Conservation (phyloP, 2,329 filamentous ascomycete species). For the Cercospora citrullina region DNA sequence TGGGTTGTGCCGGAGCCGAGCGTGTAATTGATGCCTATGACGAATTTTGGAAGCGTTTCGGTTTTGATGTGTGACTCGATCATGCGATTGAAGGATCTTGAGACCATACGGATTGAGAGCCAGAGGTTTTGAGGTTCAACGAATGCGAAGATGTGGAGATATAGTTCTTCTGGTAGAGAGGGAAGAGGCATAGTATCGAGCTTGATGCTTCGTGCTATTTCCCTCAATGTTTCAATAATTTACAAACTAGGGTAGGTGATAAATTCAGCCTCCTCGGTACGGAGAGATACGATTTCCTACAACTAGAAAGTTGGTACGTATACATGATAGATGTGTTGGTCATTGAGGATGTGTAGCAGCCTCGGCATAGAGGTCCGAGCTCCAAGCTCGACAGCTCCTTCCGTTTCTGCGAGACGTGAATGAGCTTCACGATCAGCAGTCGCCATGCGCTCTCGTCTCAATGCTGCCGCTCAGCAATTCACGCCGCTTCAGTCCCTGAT, state of each 20-base stretch:
- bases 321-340: neutral
- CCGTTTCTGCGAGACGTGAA: conserved; percentile 5
- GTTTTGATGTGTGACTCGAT: conserved; percentile 23
- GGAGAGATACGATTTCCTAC: no score
- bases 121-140: conserved; percentile 27
- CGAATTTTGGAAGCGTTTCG: conserved; percentile 19
- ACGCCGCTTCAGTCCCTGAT: conserved; percentile 39
- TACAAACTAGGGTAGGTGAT: neutral
- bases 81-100: conserved; percentile 18
- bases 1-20: conserved; percentile 25
- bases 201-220: neutral
- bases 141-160: conserved; percentile 29
- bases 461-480: conserved; percentile 16
- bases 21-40: conserved; percentile 23
- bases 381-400: conserved; percentile 13
- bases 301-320: no score
- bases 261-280: neutral
- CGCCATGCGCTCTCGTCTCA: conserved; percentile 17
- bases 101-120: conserved; percentile 21
- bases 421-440: neutral
- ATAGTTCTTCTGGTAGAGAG: conserved; percentile 30
- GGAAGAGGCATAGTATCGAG: neutral
- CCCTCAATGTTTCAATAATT: neutral
- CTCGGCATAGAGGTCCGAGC: conserved; percentile 7
- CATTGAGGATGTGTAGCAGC: neutral